Evolutionary conservation across 2,329 filamentous ascomycete genomes (phyloP).

Genomic region (Aotearoamyces nothofagi): DNA sequence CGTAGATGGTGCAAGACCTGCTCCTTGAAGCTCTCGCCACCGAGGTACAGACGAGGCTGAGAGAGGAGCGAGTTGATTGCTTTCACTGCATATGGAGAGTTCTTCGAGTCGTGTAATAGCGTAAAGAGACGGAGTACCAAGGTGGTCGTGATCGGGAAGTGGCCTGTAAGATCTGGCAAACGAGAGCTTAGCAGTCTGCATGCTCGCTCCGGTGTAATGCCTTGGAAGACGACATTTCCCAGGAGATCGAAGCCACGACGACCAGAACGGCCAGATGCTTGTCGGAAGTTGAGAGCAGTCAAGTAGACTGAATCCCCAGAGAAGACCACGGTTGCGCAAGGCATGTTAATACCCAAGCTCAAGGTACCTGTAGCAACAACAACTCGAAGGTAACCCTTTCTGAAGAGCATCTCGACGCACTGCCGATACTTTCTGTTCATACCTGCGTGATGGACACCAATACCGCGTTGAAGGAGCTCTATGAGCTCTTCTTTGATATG

Average conservation of each 20-base stretch:
- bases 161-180: constrained; percentile 58
- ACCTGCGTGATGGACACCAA: constrained; percentile 67
- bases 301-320: constrained; percentile 58
- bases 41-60: constrained; percentile 54
- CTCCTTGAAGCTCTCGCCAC: constrained; percentile 50
- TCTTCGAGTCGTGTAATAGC: constrained; percentile 49
- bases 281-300: constrained; percentile 61
- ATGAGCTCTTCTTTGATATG: constrained; percentile 37
- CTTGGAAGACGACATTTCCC: constrained; percentile 68
- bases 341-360: constrained; percentile 70
- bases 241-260: constrained; percentile 68
- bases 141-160: constrained; percentile 65
- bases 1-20: constrained; percentile 62
- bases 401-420: constrained; percentile 57
- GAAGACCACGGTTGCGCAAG: constrained; percentile 70
- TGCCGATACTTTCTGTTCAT: constrained; percentile 68
- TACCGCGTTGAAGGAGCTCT: constrained; percentile 45
- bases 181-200: constrained; percentile 57
- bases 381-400: constrained; percentile 53
- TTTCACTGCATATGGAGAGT: constrained; percentile 43
- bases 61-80: constrained; percentile 53
- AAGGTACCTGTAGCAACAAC: constrained; percentile 65
- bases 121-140: constrained; percentile 54
- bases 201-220: constrained; percentile 42
- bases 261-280: constrained; percentile 63